Base-by-base conservation (phyloP, 2,329 filamentous ascomycete species). In the Cordyceps fumosorosea region DNA sequence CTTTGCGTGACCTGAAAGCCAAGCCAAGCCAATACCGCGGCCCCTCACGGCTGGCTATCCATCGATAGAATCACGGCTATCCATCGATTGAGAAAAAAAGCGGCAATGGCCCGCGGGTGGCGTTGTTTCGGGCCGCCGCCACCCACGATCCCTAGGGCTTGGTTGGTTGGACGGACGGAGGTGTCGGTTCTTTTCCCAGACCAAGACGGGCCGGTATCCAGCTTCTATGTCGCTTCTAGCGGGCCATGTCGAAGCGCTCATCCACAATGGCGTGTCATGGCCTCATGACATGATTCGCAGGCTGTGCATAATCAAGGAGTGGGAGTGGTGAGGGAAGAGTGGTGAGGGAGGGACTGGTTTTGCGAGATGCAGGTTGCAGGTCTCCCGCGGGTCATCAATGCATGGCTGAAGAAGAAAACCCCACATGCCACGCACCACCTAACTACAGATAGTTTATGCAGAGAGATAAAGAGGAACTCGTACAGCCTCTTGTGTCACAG, bases 41-140 rank as follows among this genome's bases (percentile, higher is more conserved):
- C 24, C 26, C 42, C 40, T 24, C 26, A 47, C 53, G 26, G 18
- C 26, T 22, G 26, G 18, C 26, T 22, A 56, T 45, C 24, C n/a
- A n/a, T 8, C 8, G 29, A n/a, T n/a, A 29, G 29, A 29, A 29
- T 22, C 18, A 47, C 52, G 40, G 16, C 24, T 20, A 56, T 45
- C 18, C n/a, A n/a, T n/a, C 34, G 34, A n/a, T n/a, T 29, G 29
- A 26, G 18, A 16, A 20, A 42, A 26, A 34, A 34, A 34, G 42
- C 40, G 54, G 54, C 54, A 32, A 32, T 56, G 54, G 26, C 26
- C 26, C 18, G 18, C 40, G 40, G 53, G 32, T 54, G 54, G 54
- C 54, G 54, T 34, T 56, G 40, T 47, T 55, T 56, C 54, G 54
- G 54, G 42, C 54, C 54, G 54, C 40, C 40, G 18, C 40, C 42